A percentile compares a stretch with the other conserved stretches of the same genome.
Conservation (phyloP, 805 yeast genomes). For the Saccharomyces paradoxus region DNA sequence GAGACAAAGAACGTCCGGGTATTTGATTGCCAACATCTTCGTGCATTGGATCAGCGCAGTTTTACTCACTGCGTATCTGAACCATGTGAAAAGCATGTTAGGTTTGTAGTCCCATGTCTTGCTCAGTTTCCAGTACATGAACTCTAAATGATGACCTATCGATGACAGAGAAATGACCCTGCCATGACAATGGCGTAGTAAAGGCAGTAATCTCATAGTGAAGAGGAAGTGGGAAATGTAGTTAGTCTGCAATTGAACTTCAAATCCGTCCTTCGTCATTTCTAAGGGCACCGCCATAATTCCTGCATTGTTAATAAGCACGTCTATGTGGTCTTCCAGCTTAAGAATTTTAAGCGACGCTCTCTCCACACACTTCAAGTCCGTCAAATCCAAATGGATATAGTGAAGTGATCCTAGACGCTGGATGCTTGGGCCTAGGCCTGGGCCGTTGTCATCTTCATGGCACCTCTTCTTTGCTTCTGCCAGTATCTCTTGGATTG, state of each 20-base stretch:
- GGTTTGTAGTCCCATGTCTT: conserved; percentile 49
- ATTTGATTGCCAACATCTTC: conserved; percentile 51
- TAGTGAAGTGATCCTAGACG: conserved; percentile 44
- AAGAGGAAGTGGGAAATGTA: conserved; percentile 68
- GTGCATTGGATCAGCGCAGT: conserved; percentile 70
- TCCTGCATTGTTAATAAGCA: conserved; percentile 73
- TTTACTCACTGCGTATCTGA: conserved; percentile 70
- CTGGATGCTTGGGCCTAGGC: conserved; percentile 8
- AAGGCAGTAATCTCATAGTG: conserved; percentile 50
- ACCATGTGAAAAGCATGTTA: conserved; percentile 63
- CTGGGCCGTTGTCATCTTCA: conserved; percentile 7
- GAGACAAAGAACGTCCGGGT: conserved; percentile 56
- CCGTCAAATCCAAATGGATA: conserved; percentile 49
- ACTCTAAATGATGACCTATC: conserved; percentile 51
- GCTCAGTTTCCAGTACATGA: conserved; percentile 40
- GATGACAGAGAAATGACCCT: conserved; percentile 59
- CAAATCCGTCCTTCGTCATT: conserved; percentile 61
- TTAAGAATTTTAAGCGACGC: conserved; percentile 42
- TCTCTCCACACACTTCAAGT: conserved; percentile 37
- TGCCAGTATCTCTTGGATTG: conserved; percentile 45
- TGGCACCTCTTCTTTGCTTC: conserved; percentile 39
- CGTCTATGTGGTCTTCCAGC: conserved; percentile 44
- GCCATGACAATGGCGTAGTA: conserved; percentile 36
- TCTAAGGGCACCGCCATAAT: conserved; percentile 68
- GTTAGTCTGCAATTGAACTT: conserved; percentile 72